Evolutionary conservation across 1,139 yeast species (phyloP), one percentile per base, ranked within the genome.

Genomic region (Kurtzmaniella quercitrusa): DNA sequence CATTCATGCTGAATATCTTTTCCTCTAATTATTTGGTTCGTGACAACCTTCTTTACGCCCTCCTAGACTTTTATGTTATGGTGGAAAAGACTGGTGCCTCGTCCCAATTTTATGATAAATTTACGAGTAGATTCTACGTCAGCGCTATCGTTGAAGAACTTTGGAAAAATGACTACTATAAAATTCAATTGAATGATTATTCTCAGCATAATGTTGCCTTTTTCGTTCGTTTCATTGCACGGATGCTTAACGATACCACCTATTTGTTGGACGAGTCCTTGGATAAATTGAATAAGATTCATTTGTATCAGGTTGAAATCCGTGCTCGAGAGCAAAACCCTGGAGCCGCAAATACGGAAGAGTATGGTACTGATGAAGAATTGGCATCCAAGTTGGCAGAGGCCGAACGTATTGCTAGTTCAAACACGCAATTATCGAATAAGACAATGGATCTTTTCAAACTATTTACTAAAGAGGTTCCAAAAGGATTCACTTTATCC

Each of bases 1-100:
- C 98, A 0, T 84, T 84, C 48, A 80, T 89, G 74, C 70, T 82
- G 45, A 72, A 74, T 11, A 72, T 83, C 5, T 82, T 88, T 60
- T 80, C 76, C 52, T 66, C 80, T 9, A 82, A 88, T 54, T 74
- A 76, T 42, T 57, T 85, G 39, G 85, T 88, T 1, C 65, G 69
- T 37, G 71, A 82, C 39, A 82, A 91, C 56, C 61, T 94, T 45
- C 69, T 93, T 46, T 91, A 88, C 55, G 85, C 96, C 0, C 71
- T 93, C 46, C 75, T 93, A 65, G 94, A 88, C 56, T 86, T 89
- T 51, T 93, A 93, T 60, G 95, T 93, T 36, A 89, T 88, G 75
- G 93, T 91, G 44, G 99, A 93, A 60, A 88, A 88, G 57, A 94
- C 98, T 0, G 98, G 98, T 6, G 86, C 97, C 2, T 83, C 94